A percentile compares a stretch with the other conserved stretches of the same genome.
Evolutionary conservation across 1,139 yeast genomes (phyloP).

Genomic region (Taiozyma sp.): DNA sequence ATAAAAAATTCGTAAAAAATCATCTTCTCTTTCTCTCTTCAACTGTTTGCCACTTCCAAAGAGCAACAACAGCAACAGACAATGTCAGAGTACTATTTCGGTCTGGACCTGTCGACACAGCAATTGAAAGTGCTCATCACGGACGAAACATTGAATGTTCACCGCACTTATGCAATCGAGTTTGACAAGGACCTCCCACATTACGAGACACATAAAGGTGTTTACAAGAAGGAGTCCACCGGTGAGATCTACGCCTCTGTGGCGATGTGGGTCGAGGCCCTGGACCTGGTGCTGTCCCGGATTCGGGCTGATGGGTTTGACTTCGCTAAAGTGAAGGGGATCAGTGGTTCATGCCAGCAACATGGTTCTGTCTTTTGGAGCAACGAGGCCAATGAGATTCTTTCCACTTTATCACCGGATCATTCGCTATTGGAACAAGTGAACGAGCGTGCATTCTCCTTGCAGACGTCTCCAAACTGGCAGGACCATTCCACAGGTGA

Average conservation of each 20-base stretch:
- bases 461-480: conserved; percentile 81
- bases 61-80: background rate
- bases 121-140: conserved; percentile 76
- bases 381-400: conserved; percentile 34
- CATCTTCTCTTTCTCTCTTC: background rate
- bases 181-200: conserved; percentile 60
- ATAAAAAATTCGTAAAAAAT: background rate
- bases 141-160: conserved; percentile 44
- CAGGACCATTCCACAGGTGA: conserved; percentile 84
- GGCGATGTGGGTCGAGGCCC: conserved; percentile 82
- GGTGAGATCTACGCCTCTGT: conserved; percentile 75
- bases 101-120: conserved; percentile 87
- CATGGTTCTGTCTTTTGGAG: conserved; percentile 91
- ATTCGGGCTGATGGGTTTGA: conserved; percentile 53
- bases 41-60: background rate
- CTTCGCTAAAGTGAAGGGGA: conserved; percentile 54
- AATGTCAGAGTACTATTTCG: conserved; percentile 32
- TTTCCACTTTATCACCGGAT: conserved; percentile 29
- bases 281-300: conserved; percentile 55
- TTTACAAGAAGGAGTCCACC: conserved; percentile 42
- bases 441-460: conserved; percentile 46
- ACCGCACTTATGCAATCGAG: conserved; percentile 57
- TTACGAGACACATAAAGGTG: conserved; percentile 70
- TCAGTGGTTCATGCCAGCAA: conserved; percentile 88
- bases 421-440: conserved; percentile 41